A percentile compares a stretch with the other conserved stretches of the same genome.
Evolutionary conservation across 2,329 filamentous ascomycete species (phyloP).

Genomic region (Diaporthe sp.): DNA sequence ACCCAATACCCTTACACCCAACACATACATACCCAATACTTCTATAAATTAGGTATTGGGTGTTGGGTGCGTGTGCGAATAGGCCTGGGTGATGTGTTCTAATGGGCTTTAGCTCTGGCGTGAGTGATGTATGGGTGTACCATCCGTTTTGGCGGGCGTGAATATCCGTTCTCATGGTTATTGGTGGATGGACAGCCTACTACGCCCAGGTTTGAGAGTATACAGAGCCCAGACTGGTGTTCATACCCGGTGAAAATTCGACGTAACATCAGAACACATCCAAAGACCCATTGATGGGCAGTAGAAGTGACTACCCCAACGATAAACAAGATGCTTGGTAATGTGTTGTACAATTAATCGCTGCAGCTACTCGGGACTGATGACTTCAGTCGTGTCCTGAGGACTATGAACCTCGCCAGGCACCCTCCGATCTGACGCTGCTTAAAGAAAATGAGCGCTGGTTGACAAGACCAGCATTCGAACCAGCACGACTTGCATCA

Average conservation of each 20-base stretch:
- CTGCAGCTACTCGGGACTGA: neutral
- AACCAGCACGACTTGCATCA: neutral
- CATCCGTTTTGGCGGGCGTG: too few species aligned
- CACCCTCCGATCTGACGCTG: neutral
- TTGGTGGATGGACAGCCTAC: neutral
- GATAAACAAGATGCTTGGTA: neutral
- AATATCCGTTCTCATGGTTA: too few species aligned
- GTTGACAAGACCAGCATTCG: neutral
- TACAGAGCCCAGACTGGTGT: neutral
- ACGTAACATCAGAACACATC: neutral
- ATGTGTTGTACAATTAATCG: slow-evolving; percentile 14
- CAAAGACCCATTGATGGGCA: neutral
- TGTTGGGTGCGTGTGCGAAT: too few species aligned
- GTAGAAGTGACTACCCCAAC: neutral
- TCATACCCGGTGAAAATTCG: neutral
- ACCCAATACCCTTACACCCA: too few species aligned
- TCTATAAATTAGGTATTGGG: too few species aligned
- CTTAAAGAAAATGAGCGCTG: slow-evolving; percentile 18
- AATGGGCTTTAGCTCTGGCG: too few species aligned
- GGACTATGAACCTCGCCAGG: neutral
- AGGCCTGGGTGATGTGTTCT: too few species aligned
- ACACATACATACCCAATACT: too few species aligned
- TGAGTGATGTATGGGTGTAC: too few species aligned
- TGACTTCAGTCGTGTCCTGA: neutral
- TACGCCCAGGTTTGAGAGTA: too few species aligned